phyloP scores from a whole-genome alignment of 208 protist species.

The Crithidia bombi region DNA sequence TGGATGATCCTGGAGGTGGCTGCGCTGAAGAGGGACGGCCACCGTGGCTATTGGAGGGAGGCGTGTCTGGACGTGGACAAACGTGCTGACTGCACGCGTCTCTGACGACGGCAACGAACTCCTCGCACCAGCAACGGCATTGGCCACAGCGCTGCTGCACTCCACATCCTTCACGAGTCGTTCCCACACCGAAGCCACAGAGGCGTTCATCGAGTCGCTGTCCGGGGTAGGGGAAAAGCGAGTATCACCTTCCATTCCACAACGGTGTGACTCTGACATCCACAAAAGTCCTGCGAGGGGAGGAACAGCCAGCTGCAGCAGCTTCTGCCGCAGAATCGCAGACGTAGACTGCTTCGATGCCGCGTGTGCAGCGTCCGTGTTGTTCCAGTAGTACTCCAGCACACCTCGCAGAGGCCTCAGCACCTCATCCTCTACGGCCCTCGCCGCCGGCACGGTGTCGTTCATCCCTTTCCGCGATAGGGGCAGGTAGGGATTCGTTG shows the following conservation, averaged over 20 bases:
- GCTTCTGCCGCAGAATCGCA: background rate
- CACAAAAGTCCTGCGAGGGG: constrained; percentile 22
- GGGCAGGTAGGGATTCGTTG: constrained; percentile 3
- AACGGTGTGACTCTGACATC: background rate
- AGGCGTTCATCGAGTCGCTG: background rate
- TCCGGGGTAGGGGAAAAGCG: too few species aligned
- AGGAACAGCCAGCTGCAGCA: constrained; percentile 17
- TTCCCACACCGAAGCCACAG: constrained; percentile 1
- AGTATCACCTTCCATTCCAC: too few species aligned
- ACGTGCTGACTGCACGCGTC: background rate
- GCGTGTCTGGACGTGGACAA: constrained; percentile 33
- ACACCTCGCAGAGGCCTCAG: constrained; percentile 49
- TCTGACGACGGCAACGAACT: background rate
- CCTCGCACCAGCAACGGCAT: background rate
- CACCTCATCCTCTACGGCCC: constrained; percentile 37
- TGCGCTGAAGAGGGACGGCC: constrained; percentile 10
- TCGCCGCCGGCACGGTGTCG: background rate
- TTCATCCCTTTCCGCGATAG: background rate
- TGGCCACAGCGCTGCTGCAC: background rate
- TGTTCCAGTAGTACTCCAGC: constrained; percentile 51
- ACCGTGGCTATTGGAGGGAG: constrained; percentile 34
- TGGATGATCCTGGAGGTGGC: too few species aligned
- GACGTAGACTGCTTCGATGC: background rate
- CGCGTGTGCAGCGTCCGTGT: background rate
- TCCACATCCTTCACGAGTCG: constrained; percentile 2